phyloP scores from a whole-genome alignment of 176 grass and related monocot genomes.

The Triticum monococcum region DNA sequence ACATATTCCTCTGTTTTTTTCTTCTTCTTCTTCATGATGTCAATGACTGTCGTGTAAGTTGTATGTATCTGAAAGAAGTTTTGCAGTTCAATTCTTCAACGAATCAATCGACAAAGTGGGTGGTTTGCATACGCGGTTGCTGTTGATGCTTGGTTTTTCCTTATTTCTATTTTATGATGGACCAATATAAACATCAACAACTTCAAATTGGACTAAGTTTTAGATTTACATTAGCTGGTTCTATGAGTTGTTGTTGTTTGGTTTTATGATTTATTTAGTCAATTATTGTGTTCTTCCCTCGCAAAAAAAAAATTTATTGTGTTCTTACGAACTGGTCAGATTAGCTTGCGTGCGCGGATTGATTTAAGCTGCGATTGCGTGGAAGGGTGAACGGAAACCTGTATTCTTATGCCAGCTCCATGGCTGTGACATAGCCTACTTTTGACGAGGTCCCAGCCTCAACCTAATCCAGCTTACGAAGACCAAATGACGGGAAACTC shows the following conservation, averaged over 20 bases:
- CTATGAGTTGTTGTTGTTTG: neutral
- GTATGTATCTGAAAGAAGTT: neutral
- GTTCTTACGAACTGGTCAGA: neutral
- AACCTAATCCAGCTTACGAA: neutral
- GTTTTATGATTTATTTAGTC: neutral
- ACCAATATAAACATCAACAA: no score
- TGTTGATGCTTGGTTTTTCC: neutral
- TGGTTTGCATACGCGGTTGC: neutral
- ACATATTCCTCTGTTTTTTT: neutral
- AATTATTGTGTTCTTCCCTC: conserved; percentile 8
- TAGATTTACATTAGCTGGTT: neutral
- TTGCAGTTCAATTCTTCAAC: neutral
- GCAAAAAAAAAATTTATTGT: neutral
- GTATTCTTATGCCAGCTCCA: neutral
- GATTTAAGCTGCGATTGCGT: neutral
- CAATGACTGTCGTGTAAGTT: neutral
- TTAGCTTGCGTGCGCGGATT: conserved; percentile 31
- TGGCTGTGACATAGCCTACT: conserved; percentile 1
- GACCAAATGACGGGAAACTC: neutral
- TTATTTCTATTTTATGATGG: no score
- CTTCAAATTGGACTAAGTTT: no score
- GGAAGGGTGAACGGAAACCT: neutral
- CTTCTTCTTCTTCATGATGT: neutral
- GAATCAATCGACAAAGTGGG: neutral
- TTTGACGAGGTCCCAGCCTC: conserved; percentile 7